Conservation (phyloP, 805 yeast species). For the Candida maltosa region DNA sequence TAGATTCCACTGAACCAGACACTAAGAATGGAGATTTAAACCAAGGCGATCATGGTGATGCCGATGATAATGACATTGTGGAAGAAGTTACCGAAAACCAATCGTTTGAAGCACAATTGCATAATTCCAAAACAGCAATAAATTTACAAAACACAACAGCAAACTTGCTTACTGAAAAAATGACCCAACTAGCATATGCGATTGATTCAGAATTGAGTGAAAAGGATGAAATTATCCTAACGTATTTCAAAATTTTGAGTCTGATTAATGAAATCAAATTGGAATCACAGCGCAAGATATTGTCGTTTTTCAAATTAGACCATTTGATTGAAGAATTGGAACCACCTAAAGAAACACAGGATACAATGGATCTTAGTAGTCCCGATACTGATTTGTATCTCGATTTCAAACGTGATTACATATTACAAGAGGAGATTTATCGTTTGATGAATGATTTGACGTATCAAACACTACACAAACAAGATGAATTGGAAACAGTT, state of each 20-base stretch:
- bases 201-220: constrained; percentile 37
- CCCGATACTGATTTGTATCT: constrained; percentile 11
- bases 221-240: constrained; percentile 30
- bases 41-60: constrained; percentile 3
- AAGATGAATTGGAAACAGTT: constrained; percentile 22
- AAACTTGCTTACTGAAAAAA: constrained; percentile 33
- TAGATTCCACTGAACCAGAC: constrained; percentile 14
- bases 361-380: constrained; percentile 6
- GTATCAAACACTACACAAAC: constrained; percentile 29
- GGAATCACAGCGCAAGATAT: constrained; percentile 23
- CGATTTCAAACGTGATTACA: constrained; percentile 26
- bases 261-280: constrained; percentile 21
- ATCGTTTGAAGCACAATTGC: constrained; percentile 36
- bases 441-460: constrained; percentile 37
- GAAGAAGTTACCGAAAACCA: constrained; percentile 12
- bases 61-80: not conserved
- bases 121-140: constrained; percentile 31
- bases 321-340: constrained; percentile 26
- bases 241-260: constrained; percentile 23
- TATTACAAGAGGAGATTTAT: constrained; percentile 40
- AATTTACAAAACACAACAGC: constrained; percentile 31
- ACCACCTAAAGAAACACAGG: too few relatives aligned
- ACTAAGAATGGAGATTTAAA: constrained; percentile 1
- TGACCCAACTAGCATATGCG: constrained; percentile 34
- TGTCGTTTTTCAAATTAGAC: constrained; percentile 29